Evolutionary conservation across 805 yeast genomes (phyloP), one percentile per base, ranked within the genome.

Genomic region (Yamadazyma tumulicola): DNA sequence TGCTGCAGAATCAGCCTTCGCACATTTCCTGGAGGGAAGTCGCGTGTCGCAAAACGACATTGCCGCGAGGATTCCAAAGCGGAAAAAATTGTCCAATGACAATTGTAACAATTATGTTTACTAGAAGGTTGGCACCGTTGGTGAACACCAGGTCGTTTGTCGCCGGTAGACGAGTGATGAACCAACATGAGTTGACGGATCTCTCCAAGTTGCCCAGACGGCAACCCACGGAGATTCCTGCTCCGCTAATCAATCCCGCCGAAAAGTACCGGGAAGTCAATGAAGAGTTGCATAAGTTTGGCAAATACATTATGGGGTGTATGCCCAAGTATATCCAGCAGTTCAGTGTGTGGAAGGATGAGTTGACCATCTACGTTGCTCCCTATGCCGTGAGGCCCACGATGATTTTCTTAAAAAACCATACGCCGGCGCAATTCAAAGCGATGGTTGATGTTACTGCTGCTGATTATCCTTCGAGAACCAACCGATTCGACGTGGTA

Each of bases 271-370:
- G 66, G 51, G 84, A 74, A 45, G 79, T 75, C 40, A 59, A 61
- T 34, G 89, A 79, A 53, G 86, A 82, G 46, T 69, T 85, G 42
- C 94, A 84, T 67, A 77, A 78, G 61, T 86, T 83, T 59, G 95
- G 95, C 18, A 73, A 76, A 37, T 86, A 86, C 55, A 57, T 86
- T 45, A 81, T 82, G 73, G 72, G 85, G 6, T 75, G 85, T 43
- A 55, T 86, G 64, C 95, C 95, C 31, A 86, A 85, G 59, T 84
- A 66, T 53, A 73, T 86, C 43, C 94, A 86, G 64, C 82, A 82
- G 57, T 86, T 85, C 51, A 70, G 85, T 5, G 95, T 86, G 31
- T 86, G 95, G 95, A 86, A 86, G 61, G 94, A 86, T 55, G 95
- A 86, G 63, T 74, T 86, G 57, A 75, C 81, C 28, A 59, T 86